Conservation (phyloP, 2,329 filamentous ascomycete species). For the Lizonia empirigonia region DNA sequence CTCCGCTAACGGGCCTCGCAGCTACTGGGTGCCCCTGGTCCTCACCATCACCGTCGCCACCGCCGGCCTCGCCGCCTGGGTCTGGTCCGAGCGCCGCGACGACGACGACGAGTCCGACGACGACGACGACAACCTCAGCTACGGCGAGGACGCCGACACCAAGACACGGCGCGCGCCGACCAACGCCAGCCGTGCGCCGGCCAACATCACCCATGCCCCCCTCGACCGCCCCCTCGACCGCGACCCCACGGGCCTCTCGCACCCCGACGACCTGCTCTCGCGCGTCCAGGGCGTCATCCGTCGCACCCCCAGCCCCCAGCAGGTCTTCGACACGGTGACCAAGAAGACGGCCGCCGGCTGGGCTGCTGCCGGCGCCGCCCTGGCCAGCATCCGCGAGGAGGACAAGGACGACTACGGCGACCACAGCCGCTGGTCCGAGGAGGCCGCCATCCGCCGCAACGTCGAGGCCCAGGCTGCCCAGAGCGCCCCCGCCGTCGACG, state of each 20-base stretch:
- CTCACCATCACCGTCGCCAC: conserved; percentile 88
- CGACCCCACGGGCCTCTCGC: conserved; percentile 28
- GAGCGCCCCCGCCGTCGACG: conserved; percentile 41
- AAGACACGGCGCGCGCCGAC: conserved; percentile 14
- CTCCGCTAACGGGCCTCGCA: conserved; percentile 1
- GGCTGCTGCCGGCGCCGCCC: conserved; percentile 80
- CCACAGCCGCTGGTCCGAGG: conserved; percentile 90
- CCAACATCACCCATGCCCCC: not conserved
- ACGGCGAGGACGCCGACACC: conserved; percentile 48
- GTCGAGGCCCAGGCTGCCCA: conserved; percentile 46
- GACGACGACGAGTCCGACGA: conserved; percentile 71
- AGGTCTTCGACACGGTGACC: conserved; percentile 82
- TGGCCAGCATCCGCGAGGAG: conserved; percentile 84
- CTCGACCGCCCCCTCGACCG: conserved; percentile 13
- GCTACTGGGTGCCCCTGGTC: conserved; percentile 78
- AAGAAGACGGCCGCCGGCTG: conserved; percentile 81
- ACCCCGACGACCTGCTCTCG: conserved; percentile 66
- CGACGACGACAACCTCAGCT: conserved; percentile 45
- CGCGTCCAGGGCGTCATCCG: conserved; percentile 81
- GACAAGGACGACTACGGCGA: conserved; percentile 80
- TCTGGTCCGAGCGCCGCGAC: conserved; percentile 86
- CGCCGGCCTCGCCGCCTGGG: conserved; percentile 85
- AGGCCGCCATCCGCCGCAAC: conserved; percentile 70
- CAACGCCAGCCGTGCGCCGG: too few relatives aligned
- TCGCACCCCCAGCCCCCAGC: conserved; percentile 83